A percentile compares a stretch with the other conserved stretches of the same genome.
Evolutionary conservation across 805 yeast genomes (phyloP).

Genomic region (Cyberlindnera maritima): DNA sequence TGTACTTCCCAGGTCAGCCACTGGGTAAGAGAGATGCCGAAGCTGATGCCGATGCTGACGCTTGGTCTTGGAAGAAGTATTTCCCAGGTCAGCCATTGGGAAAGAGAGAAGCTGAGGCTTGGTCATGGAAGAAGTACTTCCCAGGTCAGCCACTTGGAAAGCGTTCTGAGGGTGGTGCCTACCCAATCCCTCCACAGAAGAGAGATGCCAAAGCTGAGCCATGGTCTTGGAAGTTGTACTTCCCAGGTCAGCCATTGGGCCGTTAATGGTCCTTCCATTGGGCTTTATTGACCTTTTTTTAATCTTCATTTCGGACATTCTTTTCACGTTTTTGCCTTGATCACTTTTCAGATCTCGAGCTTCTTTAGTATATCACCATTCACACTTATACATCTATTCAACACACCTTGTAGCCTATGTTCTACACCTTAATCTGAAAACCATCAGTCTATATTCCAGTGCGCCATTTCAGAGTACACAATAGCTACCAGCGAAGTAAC

Average conservation of each 20-base stretch:
- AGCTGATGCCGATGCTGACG: slow-evolving; percentile 24
- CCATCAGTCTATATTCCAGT: too few relatives aligned
- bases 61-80: slow-evolving; percentile 22
- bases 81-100: too few relatives aligned
- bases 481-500: too few relatives aligned
- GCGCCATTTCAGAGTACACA: too few relatives aligned
- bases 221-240: slow-evolving; percentile 22
- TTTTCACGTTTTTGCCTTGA: too few relatives aligned
- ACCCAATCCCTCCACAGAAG: slow-evolving; percentile 4
- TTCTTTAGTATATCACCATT: too few relatives aligned
- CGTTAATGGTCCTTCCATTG: neutral
- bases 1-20: slow-evolving; percentile 16
- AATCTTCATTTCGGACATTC: too few relatives aligned
- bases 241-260: slow-evolving; percentile 21
- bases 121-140: slow-evolving; percentile 20
- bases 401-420: too few relatives aligned
- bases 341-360: too few relatives aligned
- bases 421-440: too few relatives aligned
- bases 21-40: slow-evolving; percentile 20
- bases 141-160: slow-evolving; percentile 7
- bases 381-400: too few relatives aligned
- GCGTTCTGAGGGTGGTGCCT: slow-evolving; percentile 13
- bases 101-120: slow-evolving; percentile 22
- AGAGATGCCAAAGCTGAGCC: slow-evolving; percentile 23
- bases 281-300: neutral